Base-by-base conservation (phyloP, 805 yeast genomes). In the Pichia occidentalis region DNA sequence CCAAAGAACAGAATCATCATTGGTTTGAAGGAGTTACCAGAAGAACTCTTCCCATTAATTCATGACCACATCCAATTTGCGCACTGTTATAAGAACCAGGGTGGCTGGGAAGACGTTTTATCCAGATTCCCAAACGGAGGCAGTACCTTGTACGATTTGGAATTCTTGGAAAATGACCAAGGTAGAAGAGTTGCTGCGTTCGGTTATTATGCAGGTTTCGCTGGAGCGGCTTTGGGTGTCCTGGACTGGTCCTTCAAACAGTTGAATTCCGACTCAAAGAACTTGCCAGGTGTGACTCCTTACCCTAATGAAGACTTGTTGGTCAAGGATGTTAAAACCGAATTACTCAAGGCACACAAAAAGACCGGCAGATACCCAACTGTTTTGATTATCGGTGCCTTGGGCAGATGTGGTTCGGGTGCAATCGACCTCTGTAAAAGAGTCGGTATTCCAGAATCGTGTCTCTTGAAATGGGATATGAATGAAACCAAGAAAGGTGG, bases 201-300 rank as follows among this genome's bases (percentile, higher is more conserved):
- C 59, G 99, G 99, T n/a, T 92, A 76, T 70, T 90, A 90, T 61
- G 98, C 99, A 31, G 99, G 99, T n/a, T 92, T 92, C 60, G 98
- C 97, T 6, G 99, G 99, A 55, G 98, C 99, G 24, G 99, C 98
- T 24, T 65, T 92, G 39, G 98, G 98, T 54, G 70, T 90, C 36
- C 76, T 76, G 60, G 95, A 87, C 63, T 92, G 97, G 96, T 83
- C 95, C 35, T 81, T 83, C 67, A 90, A 90, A 63, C 90, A 85
- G 61, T 63, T 77, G 26, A 80, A 84, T 59, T 43, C 71, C 7
- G 85, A 78, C 53, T 55, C 66, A 39, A 75, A 78, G 59, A 77
- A 85, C 47, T 69, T 92, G 50, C 84, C 85, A 27, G 85, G 86
- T 37, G 84, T 88, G 29, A 56, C 76, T 23, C 94, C 97, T 30